phyloP scores from a whole-genome alignment of 73 alveolate genomes.

The Paramecium caudatum region DNA sequence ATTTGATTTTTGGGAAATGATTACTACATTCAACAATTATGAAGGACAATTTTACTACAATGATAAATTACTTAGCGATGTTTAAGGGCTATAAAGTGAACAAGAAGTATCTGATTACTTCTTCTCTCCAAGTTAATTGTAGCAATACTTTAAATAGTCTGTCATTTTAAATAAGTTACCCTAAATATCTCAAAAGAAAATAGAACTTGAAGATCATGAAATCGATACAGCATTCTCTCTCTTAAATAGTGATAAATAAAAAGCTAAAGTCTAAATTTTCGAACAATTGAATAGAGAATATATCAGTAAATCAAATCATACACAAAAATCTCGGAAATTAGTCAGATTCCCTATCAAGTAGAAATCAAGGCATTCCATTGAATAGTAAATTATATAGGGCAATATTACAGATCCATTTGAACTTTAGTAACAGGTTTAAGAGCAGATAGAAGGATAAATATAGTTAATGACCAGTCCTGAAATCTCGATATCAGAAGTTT shows the following conservation, averaged over 20 bases:
- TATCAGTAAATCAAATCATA: background rate
- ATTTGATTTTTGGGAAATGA: slow-evolving; percentile 37
- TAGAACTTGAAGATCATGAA: slow-evolving; percentile 17
- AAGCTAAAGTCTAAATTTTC: background rate
- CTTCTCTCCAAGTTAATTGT: too few species aligned
- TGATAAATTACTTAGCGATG: too few species aligned
- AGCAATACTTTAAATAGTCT: too few species aligned
- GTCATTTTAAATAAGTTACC: background rate
- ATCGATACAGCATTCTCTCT: background rate
- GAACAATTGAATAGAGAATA: background rate
- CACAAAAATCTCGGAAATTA: background rate
- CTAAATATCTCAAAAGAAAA: background rate
- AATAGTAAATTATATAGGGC: background rate
- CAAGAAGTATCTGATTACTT: too few species aligned
- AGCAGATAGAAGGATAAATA: background rate
- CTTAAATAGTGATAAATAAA: background rate
- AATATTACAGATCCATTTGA: background rate
- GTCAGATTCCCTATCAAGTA: background rate
- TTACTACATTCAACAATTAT: too few species aligned
- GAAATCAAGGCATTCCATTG: background rate
- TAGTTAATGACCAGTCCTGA: background rate
- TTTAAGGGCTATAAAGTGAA: too few species aligned
- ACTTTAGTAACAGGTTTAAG: background rate
- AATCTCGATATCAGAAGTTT: background rate
- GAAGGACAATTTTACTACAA: too few species aligned